phyloP scores from a whole-genome alignment of 192 early-diverging fungal genomes.

The Ambispora gerdemannii region DNA sequence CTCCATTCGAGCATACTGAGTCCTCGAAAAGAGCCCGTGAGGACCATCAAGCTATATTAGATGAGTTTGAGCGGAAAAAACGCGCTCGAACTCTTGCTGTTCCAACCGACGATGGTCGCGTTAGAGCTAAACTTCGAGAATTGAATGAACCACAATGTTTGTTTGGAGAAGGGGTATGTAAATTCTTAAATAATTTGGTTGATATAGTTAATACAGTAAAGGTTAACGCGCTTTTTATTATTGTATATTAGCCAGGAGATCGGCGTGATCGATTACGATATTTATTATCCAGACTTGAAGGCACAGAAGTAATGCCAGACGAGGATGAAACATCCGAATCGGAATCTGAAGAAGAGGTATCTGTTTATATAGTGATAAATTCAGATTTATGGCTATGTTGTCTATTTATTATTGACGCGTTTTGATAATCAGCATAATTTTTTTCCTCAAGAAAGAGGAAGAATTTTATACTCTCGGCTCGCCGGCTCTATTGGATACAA shows the following conservation, averaged over 20 bases:
- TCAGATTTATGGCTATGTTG: neutral
- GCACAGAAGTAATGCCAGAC: constrained; percentile 39
- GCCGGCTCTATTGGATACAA: constrained; percentile 61
- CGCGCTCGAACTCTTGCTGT: constrained; percentile 78
- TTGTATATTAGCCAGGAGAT: constrained; percentile 26
- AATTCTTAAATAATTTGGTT: neutral
- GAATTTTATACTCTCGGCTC: constrained; percentile 84
- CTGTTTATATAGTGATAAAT: constrained; percentile 27
- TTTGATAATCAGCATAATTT: constrained; percentile 4
- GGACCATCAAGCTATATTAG: constrained; percentile 53
- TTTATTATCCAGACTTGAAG: constrained; percentile 55
- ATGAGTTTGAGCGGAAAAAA: constrained; percentile 74
- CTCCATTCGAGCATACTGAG: constrained; percentile 45
- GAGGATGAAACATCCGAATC: constrained; percentile 51
- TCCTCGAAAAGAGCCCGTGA: constrained; percentile 47
- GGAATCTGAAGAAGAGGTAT: constrained; percentile 58
- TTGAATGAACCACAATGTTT: constrained; percentile 83
- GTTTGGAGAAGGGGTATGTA: constrained; percentile 88
- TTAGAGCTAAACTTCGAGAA: constrained; percentile 71
- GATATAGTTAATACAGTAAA: too few species aligned
- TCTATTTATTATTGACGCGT: constrained; percentile 12
- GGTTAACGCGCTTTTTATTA: neutral
- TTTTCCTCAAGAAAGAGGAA: constrained; percentile 46
- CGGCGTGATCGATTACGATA: constrained; percentile 27
- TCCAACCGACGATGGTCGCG: constrained; percentile 84